phyloP scores from a whole-genome alignment of 2,329 filamentous ascomycete species.

The Ophiostoma perfectum region DNA sequence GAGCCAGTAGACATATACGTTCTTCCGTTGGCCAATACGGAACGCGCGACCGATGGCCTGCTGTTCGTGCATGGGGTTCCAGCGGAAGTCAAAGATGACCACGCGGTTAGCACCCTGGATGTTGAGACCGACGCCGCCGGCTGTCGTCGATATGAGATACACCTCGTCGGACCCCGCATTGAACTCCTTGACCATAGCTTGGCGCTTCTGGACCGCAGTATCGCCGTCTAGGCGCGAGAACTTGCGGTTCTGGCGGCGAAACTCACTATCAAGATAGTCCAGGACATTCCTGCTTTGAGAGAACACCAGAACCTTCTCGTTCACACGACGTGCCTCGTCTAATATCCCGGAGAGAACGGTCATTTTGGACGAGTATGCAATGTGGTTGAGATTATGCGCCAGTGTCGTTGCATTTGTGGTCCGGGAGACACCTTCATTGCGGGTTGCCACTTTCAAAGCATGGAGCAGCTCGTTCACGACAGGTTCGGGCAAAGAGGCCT shows the following conservation, averaged over 20 bases:
- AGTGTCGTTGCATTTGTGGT: slow-evolving; percentile 32
- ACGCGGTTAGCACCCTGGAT: slow-evolving; percentile 79
- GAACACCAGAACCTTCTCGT: slow-evolving; percentile 77
- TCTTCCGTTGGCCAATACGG: slow-evolving; percentile 74
- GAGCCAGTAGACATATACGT: slow-evolving; percentile 80
- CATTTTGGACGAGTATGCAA: slow-evolving; percentile 62
- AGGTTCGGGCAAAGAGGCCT: slow-evolving; percentile 29
- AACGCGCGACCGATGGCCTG: slow-evolving; percentile 85
- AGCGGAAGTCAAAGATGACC: slow-evolving; percentile 77
- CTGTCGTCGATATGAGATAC: slow-evolving; percentile 76
- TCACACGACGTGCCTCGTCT: slow-evolving; percentile 51
- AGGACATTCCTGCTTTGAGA: slow-evolving; percentile 66
- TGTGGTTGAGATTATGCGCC: slow-evolving; percentile 38
- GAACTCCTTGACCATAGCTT: slow-evolving; percentile 62
- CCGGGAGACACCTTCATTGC: not conserved
- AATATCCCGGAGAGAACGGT: slow-evolving; percentile 64
- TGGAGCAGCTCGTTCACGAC: slow-evolving; percentile 32
- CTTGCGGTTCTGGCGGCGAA: slow-evolving; percentile 45
- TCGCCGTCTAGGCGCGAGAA: slow-evolving; percentile 62
- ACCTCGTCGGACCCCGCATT: slow-evolving; percentile 54
- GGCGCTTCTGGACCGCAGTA: slow-evolving; percentile 53
- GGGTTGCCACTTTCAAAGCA: not conserved
- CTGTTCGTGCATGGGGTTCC: slow-evolving; percentile 74
- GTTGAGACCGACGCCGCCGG: slow-evolving; percentile 79
- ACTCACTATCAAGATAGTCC: slow-evolving; percentile 58